Evolutionary conservation across 163 green algal genomes (phyloP).

Genomic region (Volvox carteri): DNA sequence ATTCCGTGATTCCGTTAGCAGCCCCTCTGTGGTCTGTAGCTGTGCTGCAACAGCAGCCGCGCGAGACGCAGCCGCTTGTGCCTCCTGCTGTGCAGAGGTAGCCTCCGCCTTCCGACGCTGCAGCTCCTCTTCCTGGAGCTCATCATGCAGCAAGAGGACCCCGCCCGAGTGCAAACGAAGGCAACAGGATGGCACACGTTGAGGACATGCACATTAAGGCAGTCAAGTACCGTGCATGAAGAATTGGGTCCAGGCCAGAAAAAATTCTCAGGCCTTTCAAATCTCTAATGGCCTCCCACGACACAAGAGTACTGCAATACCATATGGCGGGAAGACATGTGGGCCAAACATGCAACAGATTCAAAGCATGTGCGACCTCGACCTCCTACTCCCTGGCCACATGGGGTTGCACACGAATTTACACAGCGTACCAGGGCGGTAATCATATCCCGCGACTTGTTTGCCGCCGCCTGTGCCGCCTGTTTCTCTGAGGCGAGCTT

Average conservation of each 20-base stretch:
- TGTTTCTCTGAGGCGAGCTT: conserved; percentile 25
- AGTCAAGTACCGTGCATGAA: neutral
- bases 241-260: neutral
- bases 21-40: conserved; percentile 19
- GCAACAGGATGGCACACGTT: neutral
- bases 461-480: neutral
- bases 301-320: neutral
- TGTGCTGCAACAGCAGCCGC: neutral
- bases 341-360: neutral
- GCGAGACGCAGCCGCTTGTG: conserved; percentile 2
- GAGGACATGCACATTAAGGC: neutral
- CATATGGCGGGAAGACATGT: neutral
- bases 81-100: neutral
- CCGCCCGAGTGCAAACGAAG: too few relatives aligned
- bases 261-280: neutral
- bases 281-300: neutral
- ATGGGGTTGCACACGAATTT: neutral
- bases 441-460: neutral
- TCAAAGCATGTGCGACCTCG: neutral
- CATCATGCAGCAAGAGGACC: neutral
- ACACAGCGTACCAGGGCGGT: neutral
- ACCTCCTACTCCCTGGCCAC: neutral
- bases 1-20: neutral
- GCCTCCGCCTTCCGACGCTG: neutral
- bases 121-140: conserved; percentile 33